phyloP scores from a whole-genome alignment of 257 asterid genomes.

The Ilex asprella region DNA sequence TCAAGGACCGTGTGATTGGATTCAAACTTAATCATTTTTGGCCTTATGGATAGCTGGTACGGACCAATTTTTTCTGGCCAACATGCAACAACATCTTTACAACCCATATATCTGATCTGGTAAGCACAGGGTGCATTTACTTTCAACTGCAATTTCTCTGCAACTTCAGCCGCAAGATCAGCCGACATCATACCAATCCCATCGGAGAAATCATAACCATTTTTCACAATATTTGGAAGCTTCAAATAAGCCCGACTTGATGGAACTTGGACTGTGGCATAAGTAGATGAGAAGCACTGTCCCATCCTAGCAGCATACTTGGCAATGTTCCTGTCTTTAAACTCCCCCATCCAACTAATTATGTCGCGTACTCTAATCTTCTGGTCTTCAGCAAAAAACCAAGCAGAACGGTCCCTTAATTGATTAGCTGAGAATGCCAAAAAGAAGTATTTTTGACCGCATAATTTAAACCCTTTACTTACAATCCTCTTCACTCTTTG shows the following conservation, averaged over 20 bases:
- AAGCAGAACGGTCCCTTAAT: conserved; percentile 81
- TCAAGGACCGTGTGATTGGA: conserved; percentile 69
- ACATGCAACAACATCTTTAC: conserved; percentile 79
- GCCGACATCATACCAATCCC: conserved; percentile 75
- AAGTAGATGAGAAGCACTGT: conserved; percentile 87
- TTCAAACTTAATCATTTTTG: conserved; percentile 70
- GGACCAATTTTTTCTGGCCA: conserved; percentile 51
- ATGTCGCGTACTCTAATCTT: conserved; percentile 28
- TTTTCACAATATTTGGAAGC: conserved; percentile 50
- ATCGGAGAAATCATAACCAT: conserved; percentile 66
- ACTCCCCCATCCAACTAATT: conserved; percentile 75
- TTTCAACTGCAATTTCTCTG: conserved; percentile 50
- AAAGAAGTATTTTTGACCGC: conserved; percentile 66
- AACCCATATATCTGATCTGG: conserved; percentile 84
- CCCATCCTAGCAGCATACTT: conserved; percentile 96
- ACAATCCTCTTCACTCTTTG: conserved; percentile 53
- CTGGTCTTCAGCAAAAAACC: conserved; percentile 79
- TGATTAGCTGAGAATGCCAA: conserved; percentile 89
- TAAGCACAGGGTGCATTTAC: conserved; percentile 68
- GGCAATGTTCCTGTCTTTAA: conserved; percentile 51
- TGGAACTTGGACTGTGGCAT: conserved; percentile 72
- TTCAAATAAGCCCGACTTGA: conserved; percentile 22
- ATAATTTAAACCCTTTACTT: conserved; percentile 48
- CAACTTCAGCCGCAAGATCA: conserved; percentile 72
- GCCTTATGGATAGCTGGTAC: conserved; percentile 43